Conservation (phyloP, 2,329 filamentous ascomycete genomes). For the Annulohypoxylon truncatum region DNA sequence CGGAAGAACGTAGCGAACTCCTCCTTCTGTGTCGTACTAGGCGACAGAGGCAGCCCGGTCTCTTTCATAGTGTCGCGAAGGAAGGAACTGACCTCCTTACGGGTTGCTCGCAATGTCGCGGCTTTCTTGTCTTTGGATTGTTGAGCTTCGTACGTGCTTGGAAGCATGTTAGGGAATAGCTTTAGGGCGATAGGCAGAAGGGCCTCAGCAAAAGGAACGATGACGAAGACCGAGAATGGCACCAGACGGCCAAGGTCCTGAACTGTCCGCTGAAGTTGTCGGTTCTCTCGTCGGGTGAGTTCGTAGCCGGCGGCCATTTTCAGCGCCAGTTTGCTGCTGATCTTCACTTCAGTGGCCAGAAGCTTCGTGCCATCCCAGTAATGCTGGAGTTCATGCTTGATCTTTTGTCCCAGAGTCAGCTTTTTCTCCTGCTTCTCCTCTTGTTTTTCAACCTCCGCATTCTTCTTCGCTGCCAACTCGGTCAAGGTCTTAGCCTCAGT, state of each 20-base stretch:
- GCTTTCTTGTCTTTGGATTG: slow-evolving; percentile 92
- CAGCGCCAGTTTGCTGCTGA: slow-evolving; percentile 88
- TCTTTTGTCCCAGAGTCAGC: slow-evolving; percentile 87
- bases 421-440: slow-evolving; percentile 85
- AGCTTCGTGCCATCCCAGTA: slow-evolving; percentile 99
- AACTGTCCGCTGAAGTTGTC: slow-evolving; percentile 92
- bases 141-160: slow-evolving; percentile 95
- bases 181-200: slow-evolving; percentile 91
- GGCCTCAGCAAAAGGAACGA: slow-evolving; percentile 95
- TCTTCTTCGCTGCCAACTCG: slow-evolving; percentile 73
- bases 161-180: slow-evolving; percentile 96
- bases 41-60: slow-evolving; percentile 89
- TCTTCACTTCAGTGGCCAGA: slow-evolving; percentile 89
- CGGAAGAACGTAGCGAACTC: slow-evolving; percentile 98
- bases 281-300: slow-evolving; percentile 90
- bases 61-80: slow-evolving; percentile 89
- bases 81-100: slow-evolving; percentile 94
- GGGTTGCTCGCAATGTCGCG: slow-evolving; percentile 80
- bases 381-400: slow-evolving; percentile 92
- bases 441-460: slow-evolving; percentile 69
- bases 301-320: slow-evolving; percentile 99
- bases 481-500: slow-evolving; percentile 61
- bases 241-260: slow-evolving; percentile 93
- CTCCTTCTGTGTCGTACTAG: slow-evolving; percentile 86
- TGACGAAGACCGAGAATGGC: slow-evolving; percentile 96